Percentiles rank a stretch among this genome's conserved stretches.
phyloP scores from a whole-genome alignment of 202 grass and related monocot genomes.

The Panicum virgatum region DNA sequence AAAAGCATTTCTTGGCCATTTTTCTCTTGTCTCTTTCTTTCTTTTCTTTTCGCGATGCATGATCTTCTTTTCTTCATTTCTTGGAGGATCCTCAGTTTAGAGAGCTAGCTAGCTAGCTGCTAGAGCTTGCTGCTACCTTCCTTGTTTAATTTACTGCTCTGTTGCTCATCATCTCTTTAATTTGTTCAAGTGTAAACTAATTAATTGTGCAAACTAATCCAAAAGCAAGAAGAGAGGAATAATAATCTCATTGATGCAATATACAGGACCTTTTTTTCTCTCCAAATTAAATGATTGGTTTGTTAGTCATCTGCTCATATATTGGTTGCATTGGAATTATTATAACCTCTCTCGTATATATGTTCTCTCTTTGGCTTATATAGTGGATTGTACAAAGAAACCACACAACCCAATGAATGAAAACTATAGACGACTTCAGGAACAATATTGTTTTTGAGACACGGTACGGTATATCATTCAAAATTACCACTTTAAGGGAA shows the following conservation, averaged over 20 bases:
- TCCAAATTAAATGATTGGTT: background rate
- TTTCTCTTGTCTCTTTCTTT: background rate
- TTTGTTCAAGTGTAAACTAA: slow-evolving; percentile 36
- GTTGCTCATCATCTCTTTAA: slow-evolving; percentile 13
- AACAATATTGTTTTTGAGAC: slow-evolving; percentile 12
- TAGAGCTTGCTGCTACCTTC: slow-evolving; percentile 16
- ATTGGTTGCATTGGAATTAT: background rate
- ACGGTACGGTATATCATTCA: slow-evolving; percentile 13
- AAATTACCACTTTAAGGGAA: background rate
- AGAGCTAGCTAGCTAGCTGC: slow-evolving; percentile 26
- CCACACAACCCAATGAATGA: background rate
- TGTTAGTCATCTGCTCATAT: slow-evolving; percentile 2
- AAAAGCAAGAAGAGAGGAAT: slow-evolving; percentile 40
- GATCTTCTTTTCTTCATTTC: slow-evolving; percentile 45
- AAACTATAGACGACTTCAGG: background rate
- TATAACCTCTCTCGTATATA: background rate
- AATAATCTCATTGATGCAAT: slow-evolving; percentile 17
- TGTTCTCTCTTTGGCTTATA: background rate
- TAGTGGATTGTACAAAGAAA: slow-evolving; percentile 18
- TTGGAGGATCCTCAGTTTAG: slow-evolving; percentile 17
- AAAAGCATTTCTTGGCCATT: slow-evolving; percentile 18
- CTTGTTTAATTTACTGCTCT: slow-evolving; percentile 31
- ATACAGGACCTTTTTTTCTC: background rate
- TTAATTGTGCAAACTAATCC: slow-evolving; percentile 37
- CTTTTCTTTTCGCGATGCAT: background rate